Evolutionary conservation across 768 basidiomycete genomes (phyloP).

Genomic region (Suillus clintonianus): DNA sequence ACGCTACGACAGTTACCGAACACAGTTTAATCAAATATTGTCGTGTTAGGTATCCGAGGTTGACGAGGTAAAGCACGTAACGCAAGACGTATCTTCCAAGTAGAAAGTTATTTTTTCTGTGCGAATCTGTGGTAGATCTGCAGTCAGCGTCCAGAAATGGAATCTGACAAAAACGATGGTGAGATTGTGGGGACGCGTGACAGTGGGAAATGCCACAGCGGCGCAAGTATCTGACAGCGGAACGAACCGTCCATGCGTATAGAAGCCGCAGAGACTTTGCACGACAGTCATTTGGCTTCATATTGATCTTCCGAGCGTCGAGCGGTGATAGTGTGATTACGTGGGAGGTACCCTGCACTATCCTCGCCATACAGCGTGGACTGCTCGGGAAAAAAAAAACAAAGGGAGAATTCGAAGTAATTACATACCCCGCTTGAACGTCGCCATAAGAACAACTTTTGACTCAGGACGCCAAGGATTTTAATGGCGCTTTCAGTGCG

Average conservation of each 20-base stretch:
- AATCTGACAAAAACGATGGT: background rate
- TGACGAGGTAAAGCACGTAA: constrained; percentile 5
- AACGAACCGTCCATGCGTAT: constrained; percentile 57
- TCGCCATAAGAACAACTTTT: constrained; percentile 11
- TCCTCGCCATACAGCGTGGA: constrained; percentile 29
- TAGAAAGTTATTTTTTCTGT: background rate
- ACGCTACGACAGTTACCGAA: background rate
- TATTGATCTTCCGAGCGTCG: constrained; percentile 42
- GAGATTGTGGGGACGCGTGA: background rate
- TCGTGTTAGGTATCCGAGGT: background rate
- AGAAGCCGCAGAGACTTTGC: constrained; percentile 15
- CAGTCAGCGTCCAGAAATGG: background rate
- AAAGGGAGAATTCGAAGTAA: constrained; percentile 1
- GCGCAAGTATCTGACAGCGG: constrained; percentile 56
- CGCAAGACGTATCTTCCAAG: background rate
- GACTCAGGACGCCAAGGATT: constrained; percentile 9
- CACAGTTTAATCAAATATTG: background rate
- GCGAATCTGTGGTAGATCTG: background rate
- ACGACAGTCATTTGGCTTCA: constrained; percentile 62
- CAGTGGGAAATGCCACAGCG: background rate
- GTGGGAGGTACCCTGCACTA: constrained; percentile 35
- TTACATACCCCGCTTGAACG: background rate
- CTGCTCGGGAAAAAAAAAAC: constrained; percentile 25
- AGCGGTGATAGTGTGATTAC: constrained; percentile 41
- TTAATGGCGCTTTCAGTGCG: constrained; percentile 18